These are phyloP conservation scores for Russula lepida DNA, from an alignment of 768 basidiomycete species.

Conservation along the genomic window DNA sequence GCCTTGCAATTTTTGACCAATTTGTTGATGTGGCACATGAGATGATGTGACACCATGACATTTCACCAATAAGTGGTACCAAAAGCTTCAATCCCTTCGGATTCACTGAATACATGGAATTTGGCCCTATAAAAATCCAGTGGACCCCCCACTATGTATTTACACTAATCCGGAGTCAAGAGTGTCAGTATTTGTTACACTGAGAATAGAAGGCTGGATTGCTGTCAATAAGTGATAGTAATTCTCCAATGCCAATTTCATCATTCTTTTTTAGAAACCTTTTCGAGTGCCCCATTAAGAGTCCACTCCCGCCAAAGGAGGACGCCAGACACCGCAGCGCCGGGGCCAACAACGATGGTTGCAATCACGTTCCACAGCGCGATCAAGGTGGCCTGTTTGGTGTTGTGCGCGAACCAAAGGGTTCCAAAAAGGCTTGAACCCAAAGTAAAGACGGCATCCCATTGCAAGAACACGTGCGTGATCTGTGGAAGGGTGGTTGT, in stretches of 20 bases:
- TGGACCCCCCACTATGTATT: too few relatives aligned
- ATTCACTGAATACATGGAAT: too few relatives aligned
- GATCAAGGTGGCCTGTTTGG: background rate
- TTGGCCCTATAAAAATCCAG: too few relatives aligned
- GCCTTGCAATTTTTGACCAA: too few relatives aligned
- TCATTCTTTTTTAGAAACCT: background rate
- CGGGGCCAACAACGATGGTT: slow-evolving; percentile 9
- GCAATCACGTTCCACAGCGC: slow-evolving; percentile 11
- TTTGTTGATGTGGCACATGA: too few relatives aligned
- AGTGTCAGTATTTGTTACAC: too few relatives aligned
- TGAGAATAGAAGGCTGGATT: too few relatives aligned
- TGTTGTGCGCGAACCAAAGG: slow-evolving; percentile 15
- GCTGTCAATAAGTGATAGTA: too few relatives aligned
- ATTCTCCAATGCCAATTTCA: background rate
- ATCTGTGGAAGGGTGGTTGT: slow-evolving; percentile 1
- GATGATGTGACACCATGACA: too few relatives aligned
- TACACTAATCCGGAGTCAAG: too few relatives aligned
- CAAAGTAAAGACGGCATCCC: slow-evolving; percentile 14
- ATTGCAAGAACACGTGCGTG: slow-evolving; percentile 10
- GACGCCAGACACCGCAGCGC: slow-evolving; percentile 17
- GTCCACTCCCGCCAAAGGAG: slow-evolving; percentile 16
- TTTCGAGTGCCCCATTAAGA: slow-evolving; percentile 4
- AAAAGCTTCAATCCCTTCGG: too few relatives aligned
- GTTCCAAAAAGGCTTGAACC: slow-evolving; percentile 7
- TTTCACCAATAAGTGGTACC: too few relatives aligned